A percentile compares a stretch with the other conserved stretches of the same genome.
Evolutionary conservation across 2,329 filamentous ascomycete species (phyloP).

Genomic region (Endothia cerciana): DNA sequence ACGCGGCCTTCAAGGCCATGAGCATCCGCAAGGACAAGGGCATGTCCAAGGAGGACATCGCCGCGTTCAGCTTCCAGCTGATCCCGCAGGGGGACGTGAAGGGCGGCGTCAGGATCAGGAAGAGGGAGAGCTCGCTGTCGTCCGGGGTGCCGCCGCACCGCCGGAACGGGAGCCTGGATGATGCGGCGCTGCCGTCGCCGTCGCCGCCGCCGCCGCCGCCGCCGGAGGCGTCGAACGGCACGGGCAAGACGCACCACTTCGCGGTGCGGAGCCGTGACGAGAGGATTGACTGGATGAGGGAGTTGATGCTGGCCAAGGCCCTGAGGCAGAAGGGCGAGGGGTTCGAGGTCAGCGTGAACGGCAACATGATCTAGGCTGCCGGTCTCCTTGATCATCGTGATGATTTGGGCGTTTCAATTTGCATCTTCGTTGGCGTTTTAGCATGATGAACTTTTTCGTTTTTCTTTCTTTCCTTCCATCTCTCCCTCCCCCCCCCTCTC

Average conservation of each 20-base stretch:
- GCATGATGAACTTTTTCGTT: conserved; percentile 27
- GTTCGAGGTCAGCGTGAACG: conserved; percentile 81
- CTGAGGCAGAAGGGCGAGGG: conserved; percentile 82
- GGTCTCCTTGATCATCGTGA: conserved; percentile 10
- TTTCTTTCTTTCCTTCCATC: not conserved
- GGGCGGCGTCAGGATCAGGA: conserved; percentile 55
- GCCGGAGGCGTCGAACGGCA: conserved; percentile 58
- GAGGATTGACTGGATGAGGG: conserved; percentile 95
- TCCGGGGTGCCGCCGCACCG: conserved; percentile 18
- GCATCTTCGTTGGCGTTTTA: conserved; percentile 23
- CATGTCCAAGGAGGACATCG: conserved; percentile 54
- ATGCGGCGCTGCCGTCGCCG: conserved; percentile 30
- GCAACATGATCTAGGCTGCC: conserved; percentile 66
- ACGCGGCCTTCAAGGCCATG: conserved; percentile 83
- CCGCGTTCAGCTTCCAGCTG: conserved; percentile 83
- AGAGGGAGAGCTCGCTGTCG: conserved; percentile 54
- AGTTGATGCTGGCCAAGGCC: conserved; percentile 89
- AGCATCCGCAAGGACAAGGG: conserved; percentile 61
- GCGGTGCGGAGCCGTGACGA: conserved; percentile 86
- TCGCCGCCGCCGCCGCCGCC: conserved; percentile 40
- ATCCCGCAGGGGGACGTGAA: conserved; percentile 67
- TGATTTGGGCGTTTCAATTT: conserved; percentile 13
- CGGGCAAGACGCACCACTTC: conserved; percentile 89
- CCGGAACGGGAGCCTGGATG: conserved; percentile 30
- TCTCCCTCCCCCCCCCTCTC: conserved; percentile 3